phyloP scores from a whole-genome alignment of 106 monocot genomes.

The Apostasia shenzhenica region DNA sequence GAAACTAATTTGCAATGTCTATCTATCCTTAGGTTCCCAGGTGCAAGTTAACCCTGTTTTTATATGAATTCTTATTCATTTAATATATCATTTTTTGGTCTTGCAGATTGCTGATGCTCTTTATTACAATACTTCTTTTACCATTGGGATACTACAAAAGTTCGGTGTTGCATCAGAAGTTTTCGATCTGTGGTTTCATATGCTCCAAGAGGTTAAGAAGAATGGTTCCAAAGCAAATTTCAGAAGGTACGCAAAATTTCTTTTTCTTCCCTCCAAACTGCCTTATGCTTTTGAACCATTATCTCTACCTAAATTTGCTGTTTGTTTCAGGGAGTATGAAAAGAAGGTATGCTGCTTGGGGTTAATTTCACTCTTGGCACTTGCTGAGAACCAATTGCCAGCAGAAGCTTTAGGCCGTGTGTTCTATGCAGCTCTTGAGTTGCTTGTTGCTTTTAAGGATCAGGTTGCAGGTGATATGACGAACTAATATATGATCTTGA shows the following conservation, averaged over 20 bases:
- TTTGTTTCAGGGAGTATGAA: slow-evolving; percentile 77
- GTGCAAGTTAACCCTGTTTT: neutral
- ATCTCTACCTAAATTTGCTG: neutral
- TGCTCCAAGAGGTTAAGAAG: slow-evolving; percentile 90
- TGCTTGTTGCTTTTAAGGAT: slow-evolving; percentile 86
- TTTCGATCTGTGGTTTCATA: slow-evolving; percentile 85
- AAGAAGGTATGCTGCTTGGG: slow-evolving; percentile 98
- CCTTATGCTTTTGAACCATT: neutral
- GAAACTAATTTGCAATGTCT: too few relatives aligned
- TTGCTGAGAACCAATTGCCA: slow-evolving; percentile 65
- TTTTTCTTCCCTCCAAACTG: neutral
- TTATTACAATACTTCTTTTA: slow-evolving; percentile 79
- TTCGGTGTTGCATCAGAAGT: slow-evolving; percentile 79
- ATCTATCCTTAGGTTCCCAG: neutral
- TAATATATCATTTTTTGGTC: neutral
- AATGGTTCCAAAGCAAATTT: slow-evolving; percentile 76
- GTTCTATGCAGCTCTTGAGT: slow-evolving; percentile 70
- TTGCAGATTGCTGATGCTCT: slow-evolving; percentile 86
- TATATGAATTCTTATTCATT: neutral
- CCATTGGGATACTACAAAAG: slow-evolving; percentile 66
- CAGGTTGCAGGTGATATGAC: slow-evolving; percentile 82
- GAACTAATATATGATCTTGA: slow-evolving; percentile 1
- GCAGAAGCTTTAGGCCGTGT: slow-evolving; percentile 70
- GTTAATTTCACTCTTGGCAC: slow-evolving; percentile 77
- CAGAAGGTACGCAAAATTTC: slow-evolving; percentile 36